phyloP scores from a whole-genome alignment of 495 filamentous ascomycete species.

The Neurospora sp. region DNA sequence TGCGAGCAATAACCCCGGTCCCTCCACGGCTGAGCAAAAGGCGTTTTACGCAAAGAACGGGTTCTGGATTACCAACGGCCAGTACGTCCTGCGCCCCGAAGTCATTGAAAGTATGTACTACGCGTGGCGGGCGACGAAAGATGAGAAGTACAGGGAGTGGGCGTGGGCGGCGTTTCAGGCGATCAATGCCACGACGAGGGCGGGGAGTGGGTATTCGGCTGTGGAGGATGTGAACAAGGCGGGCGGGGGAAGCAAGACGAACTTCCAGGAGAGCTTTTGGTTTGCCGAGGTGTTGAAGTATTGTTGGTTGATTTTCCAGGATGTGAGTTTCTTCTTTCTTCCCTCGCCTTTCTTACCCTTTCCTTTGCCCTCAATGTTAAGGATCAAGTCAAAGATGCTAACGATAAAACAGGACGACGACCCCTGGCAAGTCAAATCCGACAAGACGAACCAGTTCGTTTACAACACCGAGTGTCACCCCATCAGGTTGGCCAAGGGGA shows the following conservation, averaged over 20 bases:
- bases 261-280: conserved; percentile 83
- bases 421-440: conserved; percentile 53
- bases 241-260: conserved; percentile 50
- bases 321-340: conserved; percentile 6
- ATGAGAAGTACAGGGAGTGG: conserved; percentile 67
- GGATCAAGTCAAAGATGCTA: no score
- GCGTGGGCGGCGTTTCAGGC: conserved; percentile 71
- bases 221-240: conserved; percentile 55
- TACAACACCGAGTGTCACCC: conserved; percentile 86
- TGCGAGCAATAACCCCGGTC: conserved; percentile 26
- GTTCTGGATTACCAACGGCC: conserved; percentile 56
- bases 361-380: no score
- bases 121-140: conserved; percentile 67
- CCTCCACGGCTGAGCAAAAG: conserved; percentile 34
- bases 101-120: conserved; percentile 87
- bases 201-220: conserved; percentile 56
- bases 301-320: conserved; percentile 50
- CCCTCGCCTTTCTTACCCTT: no score
- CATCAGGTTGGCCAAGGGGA: conserved; percentile 38
- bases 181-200: conserved; percentile 56
- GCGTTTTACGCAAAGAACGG: conserved; percentile 55
- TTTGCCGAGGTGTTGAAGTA: conserved; percentile 91
- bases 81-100: conserved; percentile 72
- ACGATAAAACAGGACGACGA: conserved; percentile 30
- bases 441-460: conserved; percentile 54